These are phyloP conservation scores for Erodium maritimum DNA, from an alignment of 345 rosid genomes.

Conservation along the genomic window DNA sequence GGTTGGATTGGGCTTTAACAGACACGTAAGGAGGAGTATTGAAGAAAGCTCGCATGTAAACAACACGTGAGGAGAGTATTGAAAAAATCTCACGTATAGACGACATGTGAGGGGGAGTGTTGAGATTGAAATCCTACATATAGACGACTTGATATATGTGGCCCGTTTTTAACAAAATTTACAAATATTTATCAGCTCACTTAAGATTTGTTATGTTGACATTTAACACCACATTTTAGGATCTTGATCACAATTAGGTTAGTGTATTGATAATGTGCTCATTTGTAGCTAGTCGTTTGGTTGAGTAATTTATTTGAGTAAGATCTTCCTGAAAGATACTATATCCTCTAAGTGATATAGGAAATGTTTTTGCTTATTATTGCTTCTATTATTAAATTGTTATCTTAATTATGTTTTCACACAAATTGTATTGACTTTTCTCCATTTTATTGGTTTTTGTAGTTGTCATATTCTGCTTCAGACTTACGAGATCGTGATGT, in stretches of 20 bases:
- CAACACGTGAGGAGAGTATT: too few relatives aligned
- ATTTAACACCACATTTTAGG: background rate
- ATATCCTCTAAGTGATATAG: background rate
- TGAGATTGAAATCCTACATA: too few relatives aligned
- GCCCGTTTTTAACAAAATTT: too few relatives aligned
- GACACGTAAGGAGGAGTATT: too few relatives aligned
- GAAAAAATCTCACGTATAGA: too few relatives aligned
- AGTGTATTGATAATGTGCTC: background rate
- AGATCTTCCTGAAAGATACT: background rate
- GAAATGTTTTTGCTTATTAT: background rate
- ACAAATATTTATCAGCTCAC: too few relatives aligned
- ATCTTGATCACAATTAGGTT: background rate
- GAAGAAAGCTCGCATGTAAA: too few relatives aligned
- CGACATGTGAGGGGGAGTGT: too few relatives aligned
- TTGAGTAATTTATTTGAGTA: background rate
- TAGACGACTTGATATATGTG: too few relatives aligned
- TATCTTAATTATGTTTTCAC: slow-evolving; percentile 1
- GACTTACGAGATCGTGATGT: slow-evolving; percentile 60
- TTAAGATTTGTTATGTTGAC: too few relatives aligned
- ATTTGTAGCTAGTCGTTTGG: too few relatives aligned
- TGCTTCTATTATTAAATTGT: background rate
- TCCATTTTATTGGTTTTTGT: slow-evolving; percentile 17
- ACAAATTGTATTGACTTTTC: slow-evolving; percentile 1
- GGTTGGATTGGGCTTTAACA: too few relatives aligned
- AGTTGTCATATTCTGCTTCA: slow-evolving; percentile 80